These are phyloP conservation scores for Scheffersomyces stambukii DNA, from an alignment of 1,139 yeast species.

Conservation along the genomic window DNA sequence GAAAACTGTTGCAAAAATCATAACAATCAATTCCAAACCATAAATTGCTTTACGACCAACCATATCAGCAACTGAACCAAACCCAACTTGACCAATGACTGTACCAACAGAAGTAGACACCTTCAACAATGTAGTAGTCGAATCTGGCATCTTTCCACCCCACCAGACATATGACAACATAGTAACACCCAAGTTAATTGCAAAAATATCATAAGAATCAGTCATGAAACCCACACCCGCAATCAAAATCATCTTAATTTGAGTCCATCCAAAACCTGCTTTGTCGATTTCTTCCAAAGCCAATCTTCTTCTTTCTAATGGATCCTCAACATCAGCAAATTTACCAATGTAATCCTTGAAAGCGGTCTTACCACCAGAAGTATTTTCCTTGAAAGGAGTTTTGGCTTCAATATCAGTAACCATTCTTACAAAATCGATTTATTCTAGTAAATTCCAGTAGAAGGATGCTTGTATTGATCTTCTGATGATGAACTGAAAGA, in stretches of 20 bases:
- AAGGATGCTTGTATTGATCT: too few relatives aligned
- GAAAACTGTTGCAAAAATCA: constrained; percentile 74
- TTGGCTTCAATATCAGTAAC: constrained; percentile 1
- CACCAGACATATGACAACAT: constrained; percentile 76
- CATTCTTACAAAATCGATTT: not conserved
- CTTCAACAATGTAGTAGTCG: constrained; percentile 72
- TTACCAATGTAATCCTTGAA: constrained; percentile 83
- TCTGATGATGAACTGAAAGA: too few relatives aligned
- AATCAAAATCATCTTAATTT: constrained; percentile 77
- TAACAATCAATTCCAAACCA: constrained; percentile 81
- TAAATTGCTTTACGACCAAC: constrained; percentile 85
- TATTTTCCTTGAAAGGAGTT: constrained; percentile 5
- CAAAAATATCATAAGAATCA: constrained; percentile 88
- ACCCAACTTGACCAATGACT: constrained; percentile 84
- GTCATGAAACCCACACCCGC: constrained; percentile 96
- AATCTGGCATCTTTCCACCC: constrained; percentile 55
- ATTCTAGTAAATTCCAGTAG: too few relatives aligned
- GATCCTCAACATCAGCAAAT: constrained; percentile 81
- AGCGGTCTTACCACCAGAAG: constrained; percentile 78
- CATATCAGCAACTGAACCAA: constrained; percentile 80
- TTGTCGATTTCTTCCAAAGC: constrained; percentile 87
- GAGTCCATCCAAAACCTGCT: constrained; percentile 85
- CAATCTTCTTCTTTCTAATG: constrained; percentile 83
- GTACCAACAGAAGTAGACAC: constrained; percentile 94
- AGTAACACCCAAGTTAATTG: constrained; percentile 75